Evolutionary conservation across 1,284 basidiomycete genomes (phyloP).

Genomic region (Trichosporon inkin): DNA sequence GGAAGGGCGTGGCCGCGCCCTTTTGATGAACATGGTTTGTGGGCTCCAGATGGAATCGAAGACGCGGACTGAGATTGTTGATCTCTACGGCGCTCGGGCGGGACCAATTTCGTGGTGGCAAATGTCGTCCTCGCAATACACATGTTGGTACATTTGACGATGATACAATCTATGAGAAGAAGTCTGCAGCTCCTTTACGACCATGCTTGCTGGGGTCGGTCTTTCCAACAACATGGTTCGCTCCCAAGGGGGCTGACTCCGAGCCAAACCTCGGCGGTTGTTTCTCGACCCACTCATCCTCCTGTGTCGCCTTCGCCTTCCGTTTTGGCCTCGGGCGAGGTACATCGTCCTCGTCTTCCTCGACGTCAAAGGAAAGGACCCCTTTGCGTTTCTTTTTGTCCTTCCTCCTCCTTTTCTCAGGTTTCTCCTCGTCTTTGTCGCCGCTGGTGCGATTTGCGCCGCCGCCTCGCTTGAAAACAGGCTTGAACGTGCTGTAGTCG

Average conservation of each 20-base stretch:
- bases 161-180: constrained; percentile 33
- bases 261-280: constrained; percentile 14
- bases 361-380: constrained; percentile 63
- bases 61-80: not conserved
- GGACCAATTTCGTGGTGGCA: not conserved
- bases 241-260: not conserved
- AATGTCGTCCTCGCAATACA: not conserved
- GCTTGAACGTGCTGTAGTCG: constrained; percentile 49
- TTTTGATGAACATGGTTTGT: constrained; percentile 44
- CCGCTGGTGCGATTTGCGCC: constrained; percentile 5
- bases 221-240: not conserved
- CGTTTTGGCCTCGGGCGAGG: constrained; percentile 31
- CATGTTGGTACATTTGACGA: not conserved
- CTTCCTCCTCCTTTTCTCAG: constrained; percentile 48
- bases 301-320: constrained; percentile 52
- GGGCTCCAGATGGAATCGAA: not conserved
- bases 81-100: not conserved
- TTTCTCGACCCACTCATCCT: constrained; percentile 56
- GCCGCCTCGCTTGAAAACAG: constrained; percentile 57
- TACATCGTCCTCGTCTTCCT: constrained; percentile 55
- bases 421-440: constrained; percentile 37
- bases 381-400: constrained; percentile 51
- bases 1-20: constrained; percentile 41
- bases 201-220: not conserved
- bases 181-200: constrained; percentile 44